A percentile compares a stretch with the other conserved stretches of the same genome.
Evolutionary conservation across 108 stramenopile genomes (phyloP).

Genomic region (Nannochloropsis gaditana): DNA sequence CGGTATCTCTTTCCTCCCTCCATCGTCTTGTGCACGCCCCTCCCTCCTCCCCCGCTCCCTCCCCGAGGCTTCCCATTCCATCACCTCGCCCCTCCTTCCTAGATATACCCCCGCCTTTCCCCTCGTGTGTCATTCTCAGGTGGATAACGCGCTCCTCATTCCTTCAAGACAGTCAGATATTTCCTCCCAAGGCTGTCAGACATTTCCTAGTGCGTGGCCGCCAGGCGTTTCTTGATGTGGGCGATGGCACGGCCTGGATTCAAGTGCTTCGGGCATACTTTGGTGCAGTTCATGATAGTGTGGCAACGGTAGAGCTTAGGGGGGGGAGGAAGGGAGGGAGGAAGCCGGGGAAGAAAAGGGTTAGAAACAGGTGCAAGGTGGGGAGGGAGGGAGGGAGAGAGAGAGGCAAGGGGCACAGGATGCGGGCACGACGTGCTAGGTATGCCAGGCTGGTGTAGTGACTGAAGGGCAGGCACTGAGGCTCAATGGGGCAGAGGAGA

Average conservation of each 20-base stretch:
- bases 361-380: background rate
- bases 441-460: too few relatives aligned
- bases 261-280: conserved; percentile 97
- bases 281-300: conserved; percentile 99
- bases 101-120: background rate
- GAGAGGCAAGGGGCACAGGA: background rate
- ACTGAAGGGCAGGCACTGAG: too few relatives aligned
- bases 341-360: background rate
- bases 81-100: background rate
- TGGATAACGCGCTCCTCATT: too few relatives aligned
- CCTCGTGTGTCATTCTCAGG: background rate
- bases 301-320: conserved; percentile 58
- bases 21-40: too few relatives aligned
- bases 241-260: conserved; percentile 98
- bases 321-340: background rate
- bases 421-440: too few relatives aligned
- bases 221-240: conserved; percentile 80
- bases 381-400: background rate
- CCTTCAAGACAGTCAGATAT: background rate
- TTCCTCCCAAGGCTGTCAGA: background rate
- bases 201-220: background rate
- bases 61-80: background rate
- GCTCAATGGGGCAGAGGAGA: too few relatives aligned
- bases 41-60: background rate
- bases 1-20: too few relatives aligned